A percentile compares a stretch with the other conserved stretches of the same genome.
Conservation (phyloP, 1,284 basidiomycete species). For the Pseudozyma thailandica region DNA sequence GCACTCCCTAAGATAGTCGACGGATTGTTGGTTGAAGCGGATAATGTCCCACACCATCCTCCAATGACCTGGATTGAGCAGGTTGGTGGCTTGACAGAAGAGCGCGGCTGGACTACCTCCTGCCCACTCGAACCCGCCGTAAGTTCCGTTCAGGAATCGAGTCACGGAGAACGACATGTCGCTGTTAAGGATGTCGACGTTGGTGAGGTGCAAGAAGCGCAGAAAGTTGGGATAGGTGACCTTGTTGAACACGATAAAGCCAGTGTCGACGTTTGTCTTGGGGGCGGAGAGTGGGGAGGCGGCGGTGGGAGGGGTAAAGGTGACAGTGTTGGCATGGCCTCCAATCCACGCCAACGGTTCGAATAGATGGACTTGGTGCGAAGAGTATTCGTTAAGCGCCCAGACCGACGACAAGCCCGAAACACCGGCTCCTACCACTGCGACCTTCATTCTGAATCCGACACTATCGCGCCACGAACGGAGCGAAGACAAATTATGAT, state of each 20-base stretch:
- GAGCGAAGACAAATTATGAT: too few species aligned
- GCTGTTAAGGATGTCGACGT: conserved; percentile 74
- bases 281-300: conserved; percentile 10
- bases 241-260: conserved; percentile 76
- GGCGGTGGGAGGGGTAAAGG: conserved; percentile 70
- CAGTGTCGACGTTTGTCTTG: conserved; percentile 43
- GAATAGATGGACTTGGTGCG: conserved; percentile 82
- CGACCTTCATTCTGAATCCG: conserved; percentile 71
- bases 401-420: conserved; percentile 82
- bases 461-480: too few species aligned
- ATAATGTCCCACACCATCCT: conserved; percentile 80
- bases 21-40: conserved; percentile 79
- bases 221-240: conserved; percentile 84
- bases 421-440: conserved; percentile 82
- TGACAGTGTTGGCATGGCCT: conserved; percentile 82
- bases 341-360: conserved; percentile 78
- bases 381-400: conserved; percentile 82
- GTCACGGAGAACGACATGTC: conserved; percentile 81
- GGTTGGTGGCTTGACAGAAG: conserved; percentile 52
- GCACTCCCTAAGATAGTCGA: conserved; percentile 63
- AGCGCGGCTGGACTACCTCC: conserved; percentile 38
- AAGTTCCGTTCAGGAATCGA: conserved; percentile 22
- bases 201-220: conserved; percentile 75
- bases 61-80: conserved; percentile 77
- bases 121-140: conserved; percentile 58